Evolutionary conservation across 1,284 basidiomycete genomes (phyloP), one percentile per base, ranked within the genome.

Genomic region (Coriolopsis trogii): DNA sequence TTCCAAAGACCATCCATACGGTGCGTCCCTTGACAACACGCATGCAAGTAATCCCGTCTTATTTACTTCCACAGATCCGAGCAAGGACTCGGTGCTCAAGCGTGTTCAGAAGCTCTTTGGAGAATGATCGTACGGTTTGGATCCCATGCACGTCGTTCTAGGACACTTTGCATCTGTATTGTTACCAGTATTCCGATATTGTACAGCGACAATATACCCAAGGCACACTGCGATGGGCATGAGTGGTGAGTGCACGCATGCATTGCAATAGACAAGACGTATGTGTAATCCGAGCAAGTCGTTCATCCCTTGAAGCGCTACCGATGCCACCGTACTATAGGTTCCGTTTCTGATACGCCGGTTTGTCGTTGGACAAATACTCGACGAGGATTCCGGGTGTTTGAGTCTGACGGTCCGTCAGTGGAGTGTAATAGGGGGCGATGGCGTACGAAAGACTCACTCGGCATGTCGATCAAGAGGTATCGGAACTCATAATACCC

Each of bases 71-170:
- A 37, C 67, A 98, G 95, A 99, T 73, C 97, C 97, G 6, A 85
- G 89, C 9, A 99, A 98, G 73, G 97, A 99, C 70, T 97, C 93
- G 2, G 85, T 99, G 29, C 78, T 99, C 64, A 99, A 98, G 72
- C 87, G 97, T 41, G 97, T 99, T 7, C 94, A 98, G 80, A 99
- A 93, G 73, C 80, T 98, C 26, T 91, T 94, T 66, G 95, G 95
- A 65, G 95, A 97, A 73, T 87, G 77, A 64, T 48, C 44, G 9
- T n/a, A 12, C 29, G 18, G 40, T 7, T 21, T 3, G 15, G 7
- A n/a, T 5, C 26, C 12, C 25, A n/a, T n/a, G n/a, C n/a, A n/a
- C n/a, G 24, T 6, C 20, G 16, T 8, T 15, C 15, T 41, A 39
- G 45, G 46, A 53, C 52, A 46, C 31, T 45, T 49, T 40, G 41